Evolutionary conservation across 257 asterid genomes (phyloP).

Genomic region (Gentiana straminea): DNA sequence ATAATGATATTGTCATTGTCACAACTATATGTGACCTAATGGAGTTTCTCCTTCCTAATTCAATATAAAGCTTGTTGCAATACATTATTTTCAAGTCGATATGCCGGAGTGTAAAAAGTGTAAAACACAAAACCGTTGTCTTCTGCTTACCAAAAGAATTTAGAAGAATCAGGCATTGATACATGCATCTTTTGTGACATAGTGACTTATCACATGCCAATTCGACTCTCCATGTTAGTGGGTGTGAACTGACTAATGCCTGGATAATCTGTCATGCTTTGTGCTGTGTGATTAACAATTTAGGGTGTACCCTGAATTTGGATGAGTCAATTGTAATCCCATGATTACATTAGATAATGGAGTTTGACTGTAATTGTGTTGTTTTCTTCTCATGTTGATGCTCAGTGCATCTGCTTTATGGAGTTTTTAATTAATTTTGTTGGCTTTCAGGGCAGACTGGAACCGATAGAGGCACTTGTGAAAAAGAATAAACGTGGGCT

Average conservation of each 20-base stretch:
- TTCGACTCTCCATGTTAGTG: no score
- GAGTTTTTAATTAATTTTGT: no score
- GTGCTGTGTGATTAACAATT: neutral
- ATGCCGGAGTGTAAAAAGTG: neutral
- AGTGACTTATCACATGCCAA: no score
- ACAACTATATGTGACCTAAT: neutral
- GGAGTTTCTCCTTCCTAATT: neutral
- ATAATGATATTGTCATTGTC: neutral
- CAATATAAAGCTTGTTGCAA: neutral
- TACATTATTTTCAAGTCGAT: neutral
- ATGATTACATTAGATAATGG: neutral
- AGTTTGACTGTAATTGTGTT: neutral
- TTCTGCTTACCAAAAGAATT: neutral
- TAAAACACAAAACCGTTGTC: neutral
- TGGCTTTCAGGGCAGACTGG: constrained; percentile 76
- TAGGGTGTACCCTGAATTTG: neutral
- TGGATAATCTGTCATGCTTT: neutral
- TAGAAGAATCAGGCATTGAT: neutral
- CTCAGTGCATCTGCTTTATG: neutral
- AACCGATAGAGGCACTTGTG: constrained; percentile 52
- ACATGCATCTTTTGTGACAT: no score
- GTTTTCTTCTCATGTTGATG: neutral
- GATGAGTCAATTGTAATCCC: neutral
- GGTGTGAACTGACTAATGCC: neutral
- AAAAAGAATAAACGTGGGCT: constrained; percentile 78